Base-by-base conservation (phyloP, 495 filamentous ascomycete genomes). In the Daldinia childiae region DNA sequence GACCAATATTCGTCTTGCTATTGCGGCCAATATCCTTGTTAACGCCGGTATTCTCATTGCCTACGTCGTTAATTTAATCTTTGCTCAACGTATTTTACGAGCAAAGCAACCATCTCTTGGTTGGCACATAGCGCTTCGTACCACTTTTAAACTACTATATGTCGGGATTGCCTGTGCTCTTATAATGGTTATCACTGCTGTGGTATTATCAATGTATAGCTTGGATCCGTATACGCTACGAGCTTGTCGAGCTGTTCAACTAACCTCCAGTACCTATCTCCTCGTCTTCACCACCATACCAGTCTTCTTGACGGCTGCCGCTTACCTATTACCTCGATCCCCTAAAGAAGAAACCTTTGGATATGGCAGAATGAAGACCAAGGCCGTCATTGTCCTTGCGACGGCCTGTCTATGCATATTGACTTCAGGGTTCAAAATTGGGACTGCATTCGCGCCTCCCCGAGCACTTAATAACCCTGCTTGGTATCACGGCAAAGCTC, bases 61-160 rank as follows among this genome's bases (percentile, higher is more conserved):
- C 9, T 97, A 91, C 77, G 80, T 97, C 66, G 77, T 93, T 75
- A 95, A 97, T 76, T 80, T 97, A 45, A 83, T 95, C 73, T 94
- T 93, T 72, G 83, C 91, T 0, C 92, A 95, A 75, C 89, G 94
- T 32, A 88, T 97, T 41, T 67, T 95, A 5, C 85, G 94, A 43
- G 91, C 91, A 1, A 85, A 85, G 8, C 91, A 94, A 56, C 95
- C 93, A 0, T 72, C 77, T 2, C 71, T 93, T 50, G 92, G 93
- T 29, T 93, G 91, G 91, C 81, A 87, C 41, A 81, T 68, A 1
- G 45, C 76, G 8, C 78, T 88, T 39, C 81, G 82, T 0, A 67
- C 79, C 14, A 56, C 79, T 6, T 90, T 93, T 74, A 83, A 83
- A 57, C 65, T 72, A 3, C 75, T 93, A 27, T 93, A 91, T 74